Percentiles rank a stretch among this genome's conserved stretches.
Conservation (phyloP, 768 basidiomycete genomes). For the Lactifluus hygrophoroides region DNA sequence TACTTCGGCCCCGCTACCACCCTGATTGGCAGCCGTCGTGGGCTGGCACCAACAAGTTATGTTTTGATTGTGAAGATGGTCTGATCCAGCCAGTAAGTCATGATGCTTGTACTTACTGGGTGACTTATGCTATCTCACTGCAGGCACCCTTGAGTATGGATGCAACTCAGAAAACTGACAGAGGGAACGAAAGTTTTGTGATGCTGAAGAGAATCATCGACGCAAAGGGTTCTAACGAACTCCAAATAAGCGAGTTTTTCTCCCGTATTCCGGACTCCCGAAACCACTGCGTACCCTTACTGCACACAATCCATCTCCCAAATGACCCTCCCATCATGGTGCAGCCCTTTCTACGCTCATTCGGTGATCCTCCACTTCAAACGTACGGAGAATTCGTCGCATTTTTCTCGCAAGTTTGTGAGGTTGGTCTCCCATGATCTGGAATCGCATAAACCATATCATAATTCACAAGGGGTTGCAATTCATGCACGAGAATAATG, state of each 20-base stretch:
- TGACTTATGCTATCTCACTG: too few relatives aligned
- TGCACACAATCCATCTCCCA: not conserved
- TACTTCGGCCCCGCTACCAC: slow-evolving; percentile 4
- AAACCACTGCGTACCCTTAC: not conserved
- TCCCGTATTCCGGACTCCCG: not conserved
- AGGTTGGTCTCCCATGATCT: slow-evolving; percentile 7
- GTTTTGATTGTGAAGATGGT: not conserved
- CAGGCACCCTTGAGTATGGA: not conserved
- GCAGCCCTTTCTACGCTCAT: slow-evolving; percentile 24
- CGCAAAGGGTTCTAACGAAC: not conserved
- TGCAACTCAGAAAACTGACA: not conserved
- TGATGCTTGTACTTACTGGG: not conserved
- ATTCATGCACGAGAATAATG: slow-evolving; percentile 20
- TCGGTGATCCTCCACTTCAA: slow-evolving; percentile 22
- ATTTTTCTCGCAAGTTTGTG: slow-evolving; percentile 21
- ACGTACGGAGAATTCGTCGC: slow-evolving; percentile 22
- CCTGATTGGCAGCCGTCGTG: slow-evolving; percentile 7
- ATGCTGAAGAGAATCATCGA: not conserved
- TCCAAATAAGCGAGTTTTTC: not conserved
- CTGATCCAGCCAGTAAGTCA: not conserved
- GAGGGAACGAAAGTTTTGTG: not conserved
- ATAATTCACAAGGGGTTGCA: slow-evolving; percentile 15
- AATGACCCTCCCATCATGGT: slow-evolving; percentile 15
- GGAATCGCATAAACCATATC: slow-evolving; percentile 15
- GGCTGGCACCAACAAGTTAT: not conserved